A percentile compares a stretch with the other conserved stretches of the same genome.
phyloP scores from a whole-genome alignment of 1,139 yeast species.

The Saccharomyces pastorianus region DNA sequence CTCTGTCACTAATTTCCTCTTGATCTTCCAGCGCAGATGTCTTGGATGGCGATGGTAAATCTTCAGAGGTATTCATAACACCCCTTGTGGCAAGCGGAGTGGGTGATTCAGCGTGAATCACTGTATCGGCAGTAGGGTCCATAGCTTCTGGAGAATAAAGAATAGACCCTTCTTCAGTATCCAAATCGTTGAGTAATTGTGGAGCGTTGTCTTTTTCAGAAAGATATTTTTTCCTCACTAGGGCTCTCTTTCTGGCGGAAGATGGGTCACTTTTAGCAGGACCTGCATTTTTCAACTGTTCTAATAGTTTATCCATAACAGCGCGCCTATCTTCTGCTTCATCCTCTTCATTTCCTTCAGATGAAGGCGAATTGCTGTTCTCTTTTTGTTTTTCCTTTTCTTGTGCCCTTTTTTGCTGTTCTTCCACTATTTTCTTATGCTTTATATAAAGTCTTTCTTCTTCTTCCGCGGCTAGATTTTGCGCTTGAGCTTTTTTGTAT shows the following conservation, averaged over 20 bases:
- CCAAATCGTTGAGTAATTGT: slow-evolving; percentile 15
- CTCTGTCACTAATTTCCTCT: slow-evolving; percentile 28
- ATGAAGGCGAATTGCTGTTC: slow-evolving; percentile 4
- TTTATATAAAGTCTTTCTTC: slow-evolving; percentile 60
- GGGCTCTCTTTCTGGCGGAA: slow-evolving; percentile 74
- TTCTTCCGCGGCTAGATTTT: slow-evolving; percentile 61
- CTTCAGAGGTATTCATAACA: neutral
- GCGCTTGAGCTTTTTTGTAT: slow-evolving; percentile 56
- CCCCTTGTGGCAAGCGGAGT: slow-evolving; percentile 7
- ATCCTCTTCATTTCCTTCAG: slow-evolving; percentile 24
- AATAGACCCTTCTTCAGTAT: slow-evolving; percentile 24
- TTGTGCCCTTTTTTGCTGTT: slow-evolving; percentile 30
- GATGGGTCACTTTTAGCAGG: slow-evolving; percentile 66
- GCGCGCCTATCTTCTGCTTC: slow-evolving; percentile 38
- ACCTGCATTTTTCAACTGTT: slow-evolving; percentile 66
- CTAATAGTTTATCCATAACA: slow-evolving; percentile 68
- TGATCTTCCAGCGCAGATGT: slow-evolving; percentile 6
- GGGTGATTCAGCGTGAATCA: slow-evolving; percentile 10
- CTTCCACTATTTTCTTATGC: slow-evolving; percentile 53
- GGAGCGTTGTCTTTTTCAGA: slow-evolving; percentile 31
- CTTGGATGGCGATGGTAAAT: slow-evolving; percentile 2
- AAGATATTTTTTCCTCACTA: slow-evolving; percentile 56
- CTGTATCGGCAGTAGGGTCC: slow-evolving; percentile 1
- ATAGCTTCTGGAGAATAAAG: slow-evolving; percentile 20
- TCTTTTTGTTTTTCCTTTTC: slow-evolving; percentile 12